These are phyloP conservation scores for Candida koratica DNA, from an alignment of 805 yeast genomes.

Conservation along the genomic window DNA sequence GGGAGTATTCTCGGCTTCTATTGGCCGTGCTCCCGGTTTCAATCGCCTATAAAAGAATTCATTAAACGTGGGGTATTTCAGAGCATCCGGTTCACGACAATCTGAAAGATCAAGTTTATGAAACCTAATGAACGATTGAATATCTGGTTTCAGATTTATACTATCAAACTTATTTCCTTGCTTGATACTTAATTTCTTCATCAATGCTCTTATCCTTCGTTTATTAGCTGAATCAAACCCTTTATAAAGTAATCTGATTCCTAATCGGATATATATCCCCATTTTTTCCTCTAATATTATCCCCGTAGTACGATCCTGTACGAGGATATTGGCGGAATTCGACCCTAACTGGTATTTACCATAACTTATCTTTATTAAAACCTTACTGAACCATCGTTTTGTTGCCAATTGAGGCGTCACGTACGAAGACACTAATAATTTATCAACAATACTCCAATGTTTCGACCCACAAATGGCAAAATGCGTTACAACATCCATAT, in stretches of 20 bases:
- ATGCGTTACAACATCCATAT: conserved; percentile 76
- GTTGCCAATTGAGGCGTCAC: conserved; percentile 81
- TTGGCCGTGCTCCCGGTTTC: conserved; percentile 64
- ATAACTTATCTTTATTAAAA: conserved; percentile 77
- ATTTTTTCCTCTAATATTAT: conserved; percentile 89
- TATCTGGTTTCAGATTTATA: conserved; percentile 61
- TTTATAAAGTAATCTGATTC: conserved; percentile 77
- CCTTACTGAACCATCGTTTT: conserved; percentile 82
- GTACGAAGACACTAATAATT: conserved; percentile 60
- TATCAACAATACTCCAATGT: conserved; percentile 67
- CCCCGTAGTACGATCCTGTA: conserved; percentile 88
- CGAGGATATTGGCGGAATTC: conserved; percentile 89
- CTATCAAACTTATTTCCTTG: conserved; percentile 84
- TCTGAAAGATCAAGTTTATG: conserved; percentile 76
- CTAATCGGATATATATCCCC: conserved; percentile 82
- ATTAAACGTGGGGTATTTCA: conserved; percentile 66
- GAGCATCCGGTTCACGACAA: conserved; percentile 48
- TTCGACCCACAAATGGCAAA: conserved; percentile 80
- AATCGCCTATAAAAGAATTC: conserved; percentile 83
- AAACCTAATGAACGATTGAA: conserved; percentile 73
- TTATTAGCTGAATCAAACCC: conserved; percentile 63
- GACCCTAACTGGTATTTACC: conserved; percentile 75
- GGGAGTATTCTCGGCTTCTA: conserved; percentile 53
- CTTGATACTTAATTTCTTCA: conserved; percentile 63
- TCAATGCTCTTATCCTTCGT: conserved; percentile 53